Evolutionary conservation across 169 alveolate species (phyloP), one percentile per base, ranked within the genome.

Genomic region (Amoebophrya sp.): DNA sequence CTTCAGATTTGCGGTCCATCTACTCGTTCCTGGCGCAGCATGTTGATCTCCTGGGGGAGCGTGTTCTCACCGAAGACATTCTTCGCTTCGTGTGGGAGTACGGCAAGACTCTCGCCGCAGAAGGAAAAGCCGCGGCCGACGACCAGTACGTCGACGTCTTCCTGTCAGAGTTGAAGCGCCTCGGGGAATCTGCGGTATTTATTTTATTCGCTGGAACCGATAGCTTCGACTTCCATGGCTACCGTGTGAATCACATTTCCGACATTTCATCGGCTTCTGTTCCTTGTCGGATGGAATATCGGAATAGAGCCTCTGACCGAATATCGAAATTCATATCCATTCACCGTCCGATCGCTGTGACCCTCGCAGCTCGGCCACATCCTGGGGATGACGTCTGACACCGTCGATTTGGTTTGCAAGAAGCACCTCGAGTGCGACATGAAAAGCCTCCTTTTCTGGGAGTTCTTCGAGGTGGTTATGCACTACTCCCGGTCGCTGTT

Each of bases 1-100:
- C 41, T 88, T 69, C 91, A 40, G 88, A 90, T 90, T 58, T 91
- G 38, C 91, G 93, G n/a, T 91, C 93, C 31, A 88, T 91, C 70
- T 91, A 91, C 39, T 39, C 91, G 16, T 91, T 91, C 38, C 70
- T 91, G 90, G 93, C 92, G 69, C 88, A 31, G 38, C 38, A 34
- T 41, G 29, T 29, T n/a, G 90, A 13, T 38, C 0, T 5, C 50
- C 89, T 13, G 89, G 5, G 10, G 2, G 7, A 10, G 67, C 67
- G 10, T 10, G 67, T 45, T 10, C 26, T 18, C 18, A 10, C 18
- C 67, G 26, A 13, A 13, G 67, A 10, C 18, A 18, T 13, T 45
- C 26, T 18, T 45, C 18, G 67, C 67, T 45, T 13, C 26, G 26
- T 45, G 10, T 45, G 15, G 88, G 20, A 20, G 88, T 16, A 7